Conservation (phyloP, 345 rosid genomes). For the Triadica sebifera region DNA sequence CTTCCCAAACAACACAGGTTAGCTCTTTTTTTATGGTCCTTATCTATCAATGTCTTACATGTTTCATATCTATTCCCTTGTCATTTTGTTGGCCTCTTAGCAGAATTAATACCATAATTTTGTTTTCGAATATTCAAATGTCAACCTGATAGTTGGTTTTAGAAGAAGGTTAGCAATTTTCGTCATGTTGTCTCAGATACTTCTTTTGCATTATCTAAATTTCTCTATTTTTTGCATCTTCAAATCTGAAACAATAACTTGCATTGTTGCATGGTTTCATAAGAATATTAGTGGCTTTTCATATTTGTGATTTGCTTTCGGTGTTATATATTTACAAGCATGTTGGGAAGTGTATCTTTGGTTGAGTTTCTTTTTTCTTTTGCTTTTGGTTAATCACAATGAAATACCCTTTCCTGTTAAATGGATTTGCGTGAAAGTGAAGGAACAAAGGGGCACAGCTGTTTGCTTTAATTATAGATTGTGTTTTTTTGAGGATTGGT, state of each 20-base stretch:
- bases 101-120: background rate
- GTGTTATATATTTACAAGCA: background rate
- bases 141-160: background rate
- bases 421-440: background rate
- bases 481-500: background rate
- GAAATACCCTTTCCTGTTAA: background rate
- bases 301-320: background rate
- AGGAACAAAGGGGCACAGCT: background rate
- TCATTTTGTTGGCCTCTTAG: background rate
- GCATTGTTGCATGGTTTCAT: background rate
- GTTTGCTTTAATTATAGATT: background rate
- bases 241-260: background rate
- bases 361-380: background rate
- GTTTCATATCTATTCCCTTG: background rate
- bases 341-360: background rate
- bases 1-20: constrained; percentile 65
- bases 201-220: background rate
- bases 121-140: background rate
- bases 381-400: background rate
- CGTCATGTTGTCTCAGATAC: background rate
- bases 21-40: constrained; percentile 8
- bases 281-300: background rate
- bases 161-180: background rate
- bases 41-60: background rate
- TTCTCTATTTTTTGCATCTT: background rate